Conservation (phyloP, 192 early-diverging fungal genomes). For the Backusella luteola region DNA sequence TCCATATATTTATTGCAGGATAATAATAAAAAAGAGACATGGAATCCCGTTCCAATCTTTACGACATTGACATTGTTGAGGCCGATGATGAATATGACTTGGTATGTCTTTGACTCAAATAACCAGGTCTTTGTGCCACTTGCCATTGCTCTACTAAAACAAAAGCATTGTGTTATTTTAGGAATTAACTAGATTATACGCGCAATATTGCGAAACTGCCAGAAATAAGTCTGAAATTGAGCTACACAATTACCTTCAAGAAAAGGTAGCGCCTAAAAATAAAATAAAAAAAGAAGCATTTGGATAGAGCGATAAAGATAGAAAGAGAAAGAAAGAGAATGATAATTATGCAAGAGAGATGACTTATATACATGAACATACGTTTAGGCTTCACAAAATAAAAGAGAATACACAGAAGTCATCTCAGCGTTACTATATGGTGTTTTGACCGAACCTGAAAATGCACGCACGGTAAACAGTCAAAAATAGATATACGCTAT, state of each 20-base stretch:
- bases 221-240: slow-evolving; percentile 50
- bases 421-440: slow-evolving; percentile 63
- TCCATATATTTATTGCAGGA: neutral
- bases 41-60: slow-evolving; percentile 4
- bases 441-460: slow-evolving; percentile 46
- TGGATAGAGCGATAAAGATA: neutral
- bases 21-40: neutral
- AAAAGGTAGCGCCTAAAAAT: slow-evolving; percentile 35
- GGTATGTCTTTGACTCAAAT: neutral
- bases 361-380: neutral
- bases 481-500: neutral
- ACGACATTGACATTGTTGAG: neutral
- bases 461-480: slow-evolving; percentile 34
- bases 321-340: neutral
- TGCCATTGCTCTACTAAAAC: neutral
- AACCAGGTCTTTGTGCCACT: neutral
- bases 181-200: slow-evolving; percentile 25
- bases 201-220: slow-evolving; percentile 9
- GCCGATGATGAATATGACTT: neutral
- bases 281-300: neutral
- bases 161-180: neutral
- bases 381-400: slow-evolving; percentile 18
- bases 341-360: neutral
- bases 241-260: slow-evolving; percentile 59
- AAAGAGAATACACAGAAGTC: slow-evolving; percentile 19